phyloP scores from a whole-genome alignment of 2,329 filamentous ascomycete genomes.

The Nothopassalora personata region DNA sequence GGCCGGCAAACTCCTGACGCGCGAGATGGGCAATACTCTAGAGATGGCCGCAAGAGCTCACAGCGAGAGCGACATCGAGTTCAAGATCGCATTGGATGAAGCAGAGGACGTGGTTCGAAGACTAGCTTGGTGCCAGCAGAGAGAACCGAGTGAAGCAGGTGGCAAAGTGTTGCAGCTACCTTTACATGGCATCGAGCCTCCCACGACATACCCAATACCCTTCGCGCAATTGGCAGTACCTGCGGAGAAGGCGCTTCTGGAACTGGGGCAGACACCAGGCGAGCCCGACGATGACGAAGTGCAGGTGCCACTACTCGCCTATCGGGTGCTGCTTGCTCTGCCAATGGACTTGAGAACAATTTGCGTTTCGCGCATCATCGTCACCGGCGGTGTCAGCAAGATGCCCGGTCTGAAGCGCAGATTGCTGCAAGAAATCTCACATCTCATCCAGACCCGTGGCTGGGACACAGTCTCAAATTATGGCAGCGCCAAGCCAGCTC shows the following conservation, averaged over 20 bases:
- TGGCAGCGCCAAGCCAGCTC: slow-evolving; percentile 41
- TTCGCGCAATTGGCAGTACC: slow-evolving; percentile 68
- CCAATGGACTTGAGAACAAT: slow-evolving; percentile 75
- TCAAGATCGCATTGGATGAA: slow-evolving; percentile 58
- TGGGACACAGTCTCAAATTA: slow-evolving; percentile 75
- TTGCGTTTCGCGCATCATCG: slow-evolving; percentile 84
- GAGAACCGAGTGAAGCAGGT: slow-evolving; percentile 26
- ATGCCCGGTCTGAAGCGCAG: slow-evolving; percentile 75
- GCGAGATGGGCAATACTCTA: slow-evolving; percentile 63
- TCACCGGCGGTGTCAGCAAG: slow-evolving; percentile 73
- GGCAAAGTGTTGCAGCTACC: slow-evolving; percentile 24
- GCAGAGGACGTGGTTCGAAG: slow-evolving; percentile 74
- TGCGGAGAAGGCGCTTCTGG: slow-evolving; percentile 71
- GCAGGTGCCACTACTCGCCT: slow-evolving; percentile 70
- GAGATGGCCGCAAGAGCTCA: slow-evolving; percentile 50
- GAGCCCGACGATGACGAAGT: slow-evolving; percentile 83
- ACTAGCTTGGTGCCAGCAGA: slow-evolving; percentile 64
- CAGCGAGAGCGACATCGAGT: slow-evolving; percentile 42
- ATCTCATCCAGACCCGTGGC: slow-evolving; percentile 61
- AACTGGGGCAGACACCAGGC: slow-evolving; percentile 43
- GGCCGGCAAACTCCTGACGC: slow-evolving; percentile 65
- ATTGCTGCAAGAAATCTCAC: slow-evolving; percentile 67
- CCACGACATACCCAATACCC: slow-evolving; percentile 53
- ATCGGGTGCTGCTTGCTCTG: slow-evolving; percentile 67
- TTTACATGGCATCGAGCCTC: slow-evolving; percentile 12